phyloP scores from a whole-genome alignment of 495 filamentous ascomycete genomes.

The Neurospora intermedia region DNA sequence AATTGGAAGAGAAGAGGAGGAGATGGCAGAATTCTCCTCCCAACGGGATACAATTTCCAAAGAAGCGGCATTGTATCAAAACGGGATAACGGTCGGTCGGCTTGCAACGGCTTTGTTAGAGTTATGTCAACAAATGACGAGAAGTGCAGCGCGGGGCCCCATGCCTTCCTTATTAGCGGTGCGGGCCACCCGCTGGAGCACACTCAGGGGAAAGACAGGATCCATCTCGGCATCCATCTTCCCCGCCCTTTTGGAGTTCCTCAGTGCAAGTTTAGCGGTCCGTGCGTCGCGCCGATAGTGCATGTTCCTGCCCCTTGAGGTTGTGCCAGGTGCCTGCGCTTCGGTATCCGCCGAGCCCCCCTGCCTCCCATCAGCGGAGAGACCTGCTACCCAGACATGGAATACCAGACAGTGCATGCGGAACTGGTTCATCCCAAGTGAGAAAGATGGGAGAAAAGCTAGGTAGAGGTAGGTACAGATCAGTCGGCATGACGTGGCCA shows the following conservation, averaged over 20 bases:
- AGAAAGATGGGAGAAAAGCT: not conserved
- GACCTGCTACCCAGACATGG: not conserved
- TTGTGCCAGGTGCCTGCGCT: not conserved
- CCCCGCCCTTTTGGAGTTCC: not conserved
- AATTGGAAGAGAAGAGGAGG: not conserved
- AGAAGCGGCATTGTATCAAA: not conserved
- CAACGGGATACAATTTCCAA: not conserved
- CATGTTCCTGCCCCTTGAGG: not conserved
- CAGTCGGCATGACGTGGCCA: not conserved
- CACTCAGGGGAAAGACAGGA: not conserved
- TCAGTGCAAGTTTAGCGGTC: not conserved
- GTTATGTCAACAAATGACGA: not conserved
- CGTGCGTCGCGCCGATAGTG: not conserved
- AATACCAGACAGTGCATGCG: not conserved
- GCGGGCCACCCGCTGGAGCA: not conserved
- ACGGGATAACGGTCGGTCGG: constrained; percentile 11
- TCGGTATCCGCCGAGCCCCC: not conserved
- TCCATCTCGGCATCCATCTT: not conserved
- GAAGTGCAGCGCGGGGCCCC: not conserved
- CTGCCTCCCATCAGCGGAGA: not conserved
- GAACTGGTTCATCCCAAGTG: not conserved
- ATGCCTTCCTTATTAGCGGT: not conserved
- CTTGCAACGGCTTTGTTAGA: constrained; percentile 22
- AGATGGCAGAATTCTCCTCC: not conserved
- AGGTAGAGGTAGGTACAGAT: not conserved